Evolutionary conservation across 2,329 filamentous ascomycete species (phyloP), one percentile per base, ranked within the genome.

Genomic region (Colletotrichum melonis): DNA sequence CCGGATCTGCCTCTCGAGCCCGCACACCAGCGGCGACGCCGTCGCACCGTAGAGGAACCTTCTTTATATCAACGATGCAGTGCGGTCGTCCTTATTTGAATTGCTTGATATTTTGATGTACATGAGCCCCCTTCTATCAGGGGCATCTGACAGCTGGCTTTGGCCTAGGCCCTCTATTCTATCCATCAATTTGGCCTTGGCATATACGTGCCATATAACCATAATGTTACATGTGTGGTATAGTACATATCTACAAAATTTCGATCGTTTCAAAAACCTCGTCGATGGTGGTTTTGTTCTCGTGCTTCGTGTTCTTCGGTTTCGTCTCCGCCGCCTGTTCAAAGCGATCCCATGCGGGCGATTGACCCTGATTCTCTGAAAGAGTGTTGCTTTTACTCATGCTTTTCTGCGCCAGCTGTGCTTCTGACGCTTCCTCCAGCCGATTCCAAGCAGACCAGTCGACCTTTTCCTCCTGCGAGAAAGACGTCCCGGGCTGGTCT

Each of bases 191-290:
- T 49, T 49, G 42, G 19, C 52, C 24, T 30, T 4, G 24, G 63
- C 60, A 63, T 52, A 22, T 32, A 42, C 42, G 22, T 12, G 11
- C 24, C 16, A 46, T 46, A 30, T 3, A 11, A 52, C 24, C 42
- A 22, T 49, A 49, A 49, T 49, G 22, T 57, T 35, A 16, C 16
- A 46, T 22, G 28, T 57, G 52, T 57, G 52, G 52, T 65, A 65
- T 65, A 56, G n/a, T 63, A 55, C 62, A 64, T 55, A 64, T 26
- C 6, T 64, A 64, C 62, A 60, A 3, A 19, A 26, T 55, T 16
- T 11, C n/a, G 1, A 14, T 16, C n/a, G 30, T 42, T 30, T 64
- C 49, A 28, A 16, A 30, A 28, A 35, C 62, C n/a, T 55, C 49
- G n/a, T n/a, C 14, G 12, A 22, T 11, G 38, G 38, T 42, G 38